Base-by-base conservation (phyloP, 2,329 filamentous ascomycete species). In the Cladosporium austrohemisphaericum region DNA sequence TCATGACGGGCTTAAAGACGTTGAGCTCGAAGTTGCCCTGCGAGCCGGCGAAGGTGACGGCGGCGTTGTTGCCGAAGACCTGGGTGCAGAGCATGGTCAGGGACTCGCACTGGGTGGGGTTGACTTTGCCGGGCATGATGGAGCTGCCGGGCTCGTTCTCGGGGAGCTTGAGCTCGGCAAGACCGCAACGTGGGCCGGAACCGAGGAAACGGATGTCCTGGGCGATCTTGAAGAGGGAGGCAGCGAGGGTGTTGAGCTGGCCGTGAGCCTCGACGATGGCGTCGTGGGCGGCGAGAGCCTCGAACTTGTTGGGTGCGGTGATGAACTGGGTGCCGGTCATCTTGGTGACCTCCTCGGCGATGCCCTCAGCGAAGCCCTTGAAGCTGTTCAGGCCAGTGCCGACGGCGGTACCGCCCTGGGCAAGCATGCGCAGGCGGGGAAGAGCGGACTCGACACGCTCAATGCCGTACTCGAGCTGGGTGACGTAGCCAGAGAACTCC, bases 41-140 rank as follows among this genome's bases (percentile, higher is more conserved):
- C 77, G 94, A 94, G 66, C 92, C 93, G 55, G 90, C 89, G 62
- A 97, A 89, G 23, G 92, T 96, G 53, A 88, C 84, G 29, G 93
- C 89, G 47, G 90, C 86, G 68, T 97, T 84, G 79, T 98, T 98
- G 65, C 93, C 93, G 80, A 97, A 95, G 55, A 98, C 92, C 73
- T 98, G 93, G 16, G 88, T 83, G 76, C 92, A 96, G 53, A 97
- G 78, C 93, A 98, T 98, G 61, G 93, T 97, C 70, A 98, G 76
- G 54, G 90, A 88, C 78, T 98, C 93, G 74, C 90, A 95, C 75
- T 98, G 93, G 25, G 93, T 98, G 25, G 93, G 93, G 78, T 98
- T 98, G 69, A 98, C 93, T 78, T 98, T 98, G 65, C 93, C 93
- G 36, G 93, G 93, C 93, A 98, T 98, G 77, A 98, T 97, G 61